Conservation (phyloP, 257 asterid genomes). For the Fraxinus pennsylvanica region DNA sequence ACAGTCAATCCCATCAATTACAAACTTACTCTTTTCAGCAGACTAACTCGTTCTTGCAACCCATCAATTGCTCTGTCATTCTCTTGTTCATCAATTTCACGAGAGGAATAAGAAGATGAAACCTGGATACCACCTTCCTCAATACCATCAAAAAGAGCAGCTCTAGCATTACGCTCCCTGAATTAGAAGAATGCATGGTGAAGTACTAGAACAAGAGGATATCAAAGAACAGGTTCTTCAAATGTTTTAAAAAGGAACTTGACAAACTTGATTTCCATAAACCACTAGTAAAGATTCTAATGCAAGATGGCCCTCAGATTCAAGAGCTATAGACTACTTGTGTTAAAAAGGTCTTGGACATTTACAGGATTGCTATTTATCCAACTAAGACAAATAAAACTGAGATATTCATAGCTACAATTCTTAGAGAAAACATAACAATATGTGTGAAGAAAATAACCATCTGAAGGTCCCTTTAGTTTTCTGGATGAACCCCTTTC, state of each 20-base stretch:
- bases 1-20: conserved; percentile 8
- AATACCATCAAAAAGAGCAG: conserved; percentile 92
- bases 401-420: background rate
- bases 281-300: conserved; percentile 1
- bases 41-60: conserved; percentile 75
- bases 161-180: conserved; percentile 77
- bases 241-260: background rate
- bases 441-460: background rate
- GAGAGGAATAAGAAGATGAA: conserved; percentile 69
- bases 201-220: background rate
- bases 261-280: background rate
- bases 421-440: background rate
- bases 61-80: conserved; percentile 78
- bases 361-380: background rate
- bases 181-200: conserved; percentile 9
- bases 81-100: conserved; percentile 92
- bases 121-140: conserved; percentile 96
- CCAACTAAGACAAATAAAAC: background rate
- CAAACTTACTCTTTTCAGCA: conserved; percentile 75
- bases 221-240: background rate
- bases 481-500: background rate
- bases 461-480: background rate
- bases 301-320: conserved; percentile 2
- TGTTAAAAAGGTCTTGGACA: conserved; percentile 1
- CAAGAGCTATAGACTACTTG: background rate